Conservation (phyloP, 83 land plant species). For the Picea engelmannii region DNA sequence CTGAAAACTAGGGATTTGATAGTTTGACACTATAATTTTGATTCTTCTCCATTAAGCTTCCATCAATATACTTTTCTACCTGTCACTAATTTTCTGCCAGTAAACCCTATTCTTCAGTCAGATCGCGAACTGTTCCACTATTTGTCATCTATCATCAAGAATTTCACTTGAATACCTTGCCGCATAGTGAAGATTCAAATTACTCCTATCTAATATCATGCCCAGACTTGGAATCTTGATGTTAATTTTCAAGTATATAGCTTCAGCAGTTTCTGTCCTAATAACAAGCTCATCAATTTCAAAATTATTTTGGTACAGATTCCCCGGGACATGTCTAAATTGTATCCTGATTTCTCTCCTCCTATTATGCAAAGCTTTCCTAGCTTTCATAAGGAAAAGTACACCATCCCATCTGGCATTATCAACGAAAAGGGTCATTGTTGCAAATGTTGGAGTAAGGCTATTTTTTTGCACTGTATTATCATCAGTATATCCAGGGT, state of each 20-base stretch:
- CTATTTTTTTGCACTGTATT: conserved; percentile 81
- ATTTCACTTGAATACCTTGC: no score
- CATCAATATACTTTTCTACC: no score
- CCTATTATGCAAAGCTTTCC: conserved; percentile 69
- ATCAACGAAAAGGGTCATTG: conserved; percentile 70
- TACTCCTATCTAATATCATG: conserved; percentile 73
- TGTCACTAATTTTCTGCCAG: no score
- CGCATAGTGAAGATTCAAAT: conserved; percentile 38
- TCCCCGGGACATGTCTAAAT: conserved; percentile 87
- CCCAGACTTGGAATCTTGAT: conserved; percentile 89
- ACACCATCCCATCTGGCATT: conserved; percentile 97
- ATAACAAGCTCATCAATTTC: conserved; percentile 83
- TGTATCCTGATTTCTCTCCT: conserved; percentile 86
- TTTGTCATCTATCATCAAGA: no score
- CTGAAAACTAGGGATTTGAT: no score
- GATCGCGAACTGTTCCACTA: no score
- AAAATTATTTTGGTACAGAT: conserved; percentile 55
- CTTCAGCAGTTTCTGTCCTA: conserved; percentile 84
- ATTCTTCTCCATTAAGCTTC: no score
- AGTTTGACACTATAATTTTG: no score
- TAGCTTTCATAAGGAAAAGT: conserved; percentile 88
- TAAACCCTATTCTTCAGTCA: no score
- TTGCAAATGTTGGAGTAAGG: not conserved
- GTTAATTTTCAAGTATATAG: conserved; percentile 81
- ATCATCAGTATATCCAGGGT: not conserved